Evolutionary conservation across 2,329 filamentous ascomycete species (phyloP).

Genomic region (Bipolaris victoriae): DNA sequence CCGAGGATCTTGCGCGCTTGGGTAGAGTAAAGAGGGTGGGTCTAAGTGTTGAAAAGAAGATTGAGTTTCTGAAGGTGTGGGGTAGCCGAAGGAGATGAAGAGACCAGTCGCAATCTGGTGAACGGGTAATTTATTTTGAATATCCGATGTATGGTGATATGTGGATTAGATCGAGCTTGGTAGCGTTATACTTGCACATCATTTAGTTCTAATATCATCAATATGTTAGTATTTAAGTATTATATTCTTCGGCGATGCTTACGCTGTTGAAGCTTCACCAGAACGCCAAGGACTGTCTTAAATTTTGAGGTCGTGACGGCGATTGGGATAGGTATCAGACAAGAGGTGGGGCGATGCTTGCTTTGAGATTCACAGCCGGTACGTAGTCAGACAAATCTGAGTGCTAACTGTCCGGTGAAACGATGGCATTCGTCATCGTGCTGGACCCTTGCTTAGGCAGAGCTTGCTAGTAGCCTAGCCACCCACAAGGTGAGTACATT

Average conservation of each 20-base stretch:
- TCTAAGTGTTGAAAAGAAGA: slow-evolving; percentile 81
- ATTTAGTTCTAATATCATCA: background rate
- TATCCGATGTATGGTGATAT: background rate
- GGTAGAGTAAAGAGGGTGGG: slow-evolving; percentile 89
- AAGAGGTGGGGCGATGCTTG: background rate
- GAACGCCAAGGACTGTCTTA: background rate
- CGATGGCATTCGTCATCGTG: slow-evolving; percentile 17
- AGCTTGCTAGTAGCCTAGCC: slow-evolving; percentile 19
- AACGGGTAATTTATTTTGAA: background rate
- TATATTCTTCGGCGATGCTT: background rate
- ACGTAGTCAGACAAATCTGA: background rate
- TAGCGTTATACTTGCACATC: background rate
- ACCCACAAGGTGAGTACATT: slow-evolving; percentile 3
- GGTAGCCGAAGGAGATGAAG: slow-evolving; percentile 48
- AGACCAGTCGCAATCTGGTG: background rate
- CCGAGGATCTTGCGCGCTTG: slow-evolving; percentile 83
- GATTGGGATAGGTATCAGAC: no score
- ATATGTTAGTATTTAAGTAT: background rate
- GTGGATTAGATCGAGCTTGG: background rate
- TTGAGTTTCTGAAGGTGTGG: slow-evolving; percentile 78
- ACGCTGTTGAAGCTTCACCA: background rate
- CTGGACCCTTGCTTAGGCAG: slow-evolving; percentile 22
- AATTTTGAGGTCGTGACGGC: no score
- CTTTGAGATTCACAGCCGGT: background rate
- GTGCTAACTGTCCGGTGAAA: background rate